phyloP scores from a whole-genome alignment of 257 asterid genomes.

The Solanum lycopersicoides region DNA sequence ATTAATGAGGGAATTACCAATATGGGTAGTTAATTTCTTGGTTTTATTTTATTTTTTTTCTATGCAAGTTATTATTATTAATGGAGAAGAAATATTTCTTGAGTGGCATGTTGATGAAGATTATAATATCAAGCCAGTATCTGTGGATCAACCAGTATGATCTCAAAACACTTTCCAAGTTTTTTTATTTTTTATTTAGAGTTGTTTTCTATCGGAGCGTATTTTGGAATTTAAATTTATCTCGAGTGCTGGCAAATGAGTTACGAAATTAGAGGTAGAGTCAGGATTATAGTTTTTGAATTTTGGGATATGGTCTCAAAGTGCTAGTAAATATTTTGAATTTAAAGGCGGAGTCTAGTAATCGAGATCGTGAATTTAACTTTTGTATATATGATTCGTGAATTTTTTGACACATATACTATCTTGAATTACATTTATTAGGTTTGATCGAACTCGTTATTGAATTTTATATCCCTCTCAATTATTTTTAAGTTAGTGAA shows the following conservation, averaged over 20 bases:
- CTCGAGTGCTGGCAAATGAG: background rate
- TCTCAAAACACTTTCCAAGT: background rate
- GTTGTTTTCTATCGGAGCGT: background rate
- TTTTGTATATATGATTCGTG: too few species aligned
- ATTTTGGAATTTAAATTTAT: background rate
- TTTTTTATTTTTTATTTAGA: too few species aligned
- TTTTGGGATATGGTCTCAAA: background rate
- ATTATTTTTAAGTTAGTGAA: too few species aligned
- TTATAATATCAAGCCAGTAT: constrained; percentile 22
- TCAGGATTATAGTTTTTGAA: too few species aligned
- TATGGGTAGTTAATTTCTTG: background rate
- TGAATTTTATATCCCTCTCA: too few species aligned
- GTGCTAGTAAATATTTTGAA: background rate
- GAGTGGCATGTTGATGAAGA: constrained; percentile 48
- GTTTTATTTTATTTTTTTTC: background rate
- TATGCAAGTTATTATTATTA: background rate
- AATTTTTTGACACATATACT: background rate
- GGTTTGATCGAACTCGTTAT: background rate
- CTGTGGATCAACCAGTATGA: constrained; percentile 41
- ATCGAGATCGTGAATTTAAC: background rate
- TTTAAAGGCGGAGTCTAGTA: background rate
- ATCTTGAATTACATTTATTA: too few species aligned
- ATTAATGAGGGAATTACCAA: background rate
- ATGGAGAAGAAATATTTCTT: constrained; percentile 30
- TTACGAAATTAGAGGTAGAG: background rate